These are phyloP conservation scores for Danielozyma ontarioensis DNA, from an alignment of 805 yeast genomes.

Conservation along the genomic window DNA sequence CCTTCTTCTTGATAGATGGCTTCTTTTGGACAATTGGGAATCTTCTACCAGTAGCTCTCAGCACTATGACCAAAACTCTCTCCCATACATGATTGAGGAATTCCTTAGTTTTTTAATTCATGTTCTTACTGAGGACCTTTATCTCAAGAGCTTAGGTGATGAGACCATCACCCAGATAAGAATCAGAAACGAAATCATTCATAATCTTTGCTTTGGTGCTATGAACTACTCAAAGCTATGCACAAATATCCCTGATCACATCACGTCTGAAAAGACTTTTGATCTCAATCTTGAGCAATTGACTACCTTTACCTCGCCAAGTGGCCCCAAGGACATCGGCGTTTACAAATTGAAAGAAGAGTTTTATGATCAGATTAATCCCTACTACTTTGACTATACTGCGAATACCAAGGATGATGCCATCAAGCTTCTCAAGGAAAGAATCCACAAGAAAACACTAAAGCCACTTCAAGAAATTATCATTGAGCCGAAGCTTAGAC, in stretches of 20 bases:
- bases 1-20: conserved; percentile 68
- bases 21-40: conserved; percentile 36
- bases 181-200: conserved; percentile 70
- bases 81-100: conserved; percentile 73
- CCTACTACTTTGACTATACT: conserved; percentile 74
- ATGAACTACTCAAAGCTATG: conserved; percentile 67
- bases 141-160: conserved; percentile 45
- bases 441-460: conserved; percentile 34
- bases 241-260: conserved; percentile 68
- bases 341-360: conserved; percentile 32
- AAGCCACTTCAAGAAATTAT: conserved; percentile 44
- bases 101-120: conserved; percentile 64
- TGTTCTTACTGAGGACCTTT: conserved; percentile 61
- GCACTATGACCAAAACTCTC: conserved; percentile 40
- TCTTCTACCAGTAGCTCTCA: conserved; percentile 4
- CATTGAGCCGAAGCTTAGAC: conserved; percentile 48
- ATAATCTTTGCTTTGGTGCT: conserved; percentile 72
- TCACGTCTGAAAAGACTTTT: conserved; percentile 67
- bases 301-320: conserved; percentile 29
- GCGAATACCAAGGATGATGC: conserved; percentile 84
- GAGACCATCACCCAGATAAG: conserved; percentile 45
- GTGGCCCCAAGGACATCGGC: conserved; percentile 31
- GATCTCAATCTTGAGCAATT: conserved; percentile 41
- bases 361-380: conserved; percentile 37
- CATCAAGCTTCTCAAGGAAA: conserved; percentile 53